Base-by-base conservation (phyloP, 1,284 basidiomycete species). In the Ustilago esculenta region DNA sequence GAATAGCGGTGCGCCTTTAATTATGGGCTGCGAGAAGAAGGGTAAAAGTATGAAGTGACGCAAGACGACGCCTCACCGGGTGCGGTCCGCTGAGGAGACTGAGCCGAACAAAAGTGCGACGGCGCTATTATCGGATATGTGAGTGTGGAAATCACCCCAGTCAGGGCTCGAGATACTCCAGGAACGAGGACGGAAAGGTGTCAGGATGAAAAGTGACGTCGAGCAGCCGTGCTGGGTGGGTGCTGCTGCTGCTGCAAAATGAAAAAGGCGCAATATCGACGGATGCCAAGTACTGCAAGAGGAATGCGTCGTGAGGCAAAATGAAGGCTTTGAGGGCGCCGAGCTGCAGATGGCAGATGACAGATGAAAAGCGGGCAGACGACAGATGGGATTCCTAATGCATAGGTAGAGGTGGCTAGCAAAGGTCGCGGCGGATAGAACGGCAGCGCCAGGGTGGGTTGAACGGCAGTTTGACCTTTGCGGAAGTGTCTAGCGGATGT, bases 251-350 rank as follows among this genome's bases (percentile, higher is more conserved):
- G 35, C 7, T 4, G 35, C 37, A 32, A 60, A 44, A 45, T 50
- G 46, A 40, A 43, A 29, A 44, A 24, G 51, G 58, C 58, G 46
- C 51, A 61, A 50, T 36, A 33, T 40, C 46, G 20, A 35, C 36
- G 35, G 45, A 37, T 41, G 35, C 29, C 46, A 24, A 49, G n/a
- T 15, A 14, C 14, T 7, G n/a, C 20, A 20, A 18, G 33, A 32
- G 30, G 29, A 29, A 14, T 30, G 24, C 29, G 27, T 39, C 37
- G 27, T 23, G 20, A 39, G 14, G 34, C 17, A 24, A 36, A 24
- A 54, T 61, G 46, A 61, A 42, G 30, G 20, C 24, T 21, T 21
- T n/a, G 29, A n/a, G 36, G 33, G 20, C 57, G 57, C 45, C 57
- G 23, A 60, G 29, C 17, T 49, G 57, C 57, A 60, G 57, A 11